Base-by-base conservation (phyloP, 1,139 yeast genomes). In the Kurtzmaniella quercitrusa region DNA sequence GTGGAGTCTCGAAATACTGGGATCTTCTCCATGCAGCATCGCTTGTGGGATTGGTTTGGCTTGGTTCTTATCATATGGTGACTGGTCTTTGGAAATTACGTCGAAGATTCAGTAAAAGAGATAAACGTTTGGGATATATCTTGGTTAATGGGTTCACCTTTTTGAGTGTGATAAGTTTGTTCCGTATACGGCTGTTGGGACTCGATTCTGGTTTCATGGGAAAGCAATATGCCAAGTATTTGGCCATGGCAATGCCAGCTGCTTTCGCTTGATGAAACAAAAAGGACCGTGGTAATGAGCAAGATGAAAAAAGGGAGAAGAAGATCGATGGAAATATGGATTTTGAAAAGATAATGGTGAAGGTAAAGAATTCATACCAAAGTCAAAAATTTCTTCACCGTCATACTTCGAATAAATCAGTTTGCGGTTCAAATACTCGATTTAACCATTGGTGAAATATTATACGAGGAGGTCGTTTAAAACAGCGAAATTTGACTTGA, bases 111-210 rank as follows among this genome's bases (percentile, higher is more conserved):
- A 60, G 62, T 43, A 44, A 52, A 17, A 49, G 51, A 12, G 63
- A 70, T 58, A 68, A 67, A 49, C 59, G 58, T 40, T 44, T 62
- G 16, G 77, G 73, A 1, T 71, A 70, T 47, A 51, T 48, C 3
- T 47, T 65, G 8, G 60, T 70, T 14, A 58, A 59, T 35, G 47
- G 54, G 1, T 36, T 61, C 3, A 60, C 61, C 5, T 34, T 53
- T 2, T 43, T 66, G 26, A 68, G 69, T 8, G 38, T 59, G 15
- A 39, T 62, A 15, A 55, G 65, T 38, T 43, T 70, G 16, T 37
- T 49, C 12, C 49, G 66, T 33, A 57, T 60, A 42, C 57, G 58
- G 40, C 43, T 42, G 36, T 44, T 50, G 43, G 39, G 42, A 14
- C 42, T 60, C 21, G 59, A 59, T 33, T n/a, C 53, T 2, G 68